A percentile compares a stretch with the other conserved stretches of the same genome.
Evolutionary conservation across 2,329 filamentous ascomycete species (phyloP).

Genomic region (Calonectria pseudoreteaudii): DNA sequence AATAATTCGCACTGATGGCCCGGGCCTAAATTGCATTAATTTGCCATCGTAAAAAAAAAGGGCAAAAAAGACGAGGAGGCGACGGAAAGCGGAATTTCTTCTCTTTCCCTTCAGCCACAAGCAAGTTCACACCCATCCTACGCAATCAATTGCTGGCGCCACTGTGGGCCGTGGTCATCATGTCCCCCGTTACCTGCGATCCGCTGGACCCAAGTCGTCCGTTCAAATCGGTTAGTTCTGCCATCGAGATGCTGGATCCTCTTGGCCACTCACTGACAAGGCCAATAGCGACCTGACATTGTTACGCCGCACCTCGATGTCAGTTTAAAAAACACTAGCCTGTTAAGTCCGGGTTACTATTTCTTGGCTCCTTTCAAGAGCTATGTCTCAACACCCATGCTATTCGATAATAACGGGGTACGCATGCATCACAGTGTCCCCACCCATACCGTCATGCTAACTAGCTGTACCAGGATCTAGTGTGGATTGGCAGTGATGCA

Average conservation of each 20-base stretch:
- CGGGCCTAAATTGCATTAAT: background rate
- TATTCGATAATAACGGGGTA: background rate
- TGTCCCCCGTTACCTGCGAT: background rate
- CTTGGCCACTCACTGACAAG: background rate
- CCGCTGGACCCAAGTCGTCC: background rate
- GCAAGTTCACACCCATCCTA: background rate
- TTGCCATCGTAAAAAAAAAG: background rate
- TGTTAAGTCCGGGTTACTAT: background rate
- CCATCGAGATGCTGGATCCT: background rate
- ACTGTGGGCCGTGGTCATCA: background rate
- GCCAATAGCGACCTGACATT: background rate
- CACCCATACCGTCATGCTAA: background rate
- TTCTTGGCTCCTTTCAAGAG: background rate
- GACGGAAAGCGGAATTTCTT: too few relatives aligned
- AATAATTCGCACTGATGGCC: background rate
- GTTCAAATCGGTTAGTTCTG: conserved; percentile 1
- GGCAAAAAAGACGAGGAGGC: background rate
- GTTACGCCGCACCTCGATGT: background rate
- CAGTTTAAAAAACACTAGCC: background rate
- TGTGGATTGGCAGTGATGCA: background rate
- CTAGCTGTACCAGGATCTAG: background rate
- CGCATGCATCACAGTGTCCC: too few relatives aligned
- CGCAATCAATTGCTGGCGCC: background rate
- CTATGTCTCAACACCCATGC: background rate
- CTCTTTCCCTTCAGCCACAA: background rate